Base-by-base conservation (phyloP, 148 eudicot genomes). In the Diospyros kaki region DNA sequence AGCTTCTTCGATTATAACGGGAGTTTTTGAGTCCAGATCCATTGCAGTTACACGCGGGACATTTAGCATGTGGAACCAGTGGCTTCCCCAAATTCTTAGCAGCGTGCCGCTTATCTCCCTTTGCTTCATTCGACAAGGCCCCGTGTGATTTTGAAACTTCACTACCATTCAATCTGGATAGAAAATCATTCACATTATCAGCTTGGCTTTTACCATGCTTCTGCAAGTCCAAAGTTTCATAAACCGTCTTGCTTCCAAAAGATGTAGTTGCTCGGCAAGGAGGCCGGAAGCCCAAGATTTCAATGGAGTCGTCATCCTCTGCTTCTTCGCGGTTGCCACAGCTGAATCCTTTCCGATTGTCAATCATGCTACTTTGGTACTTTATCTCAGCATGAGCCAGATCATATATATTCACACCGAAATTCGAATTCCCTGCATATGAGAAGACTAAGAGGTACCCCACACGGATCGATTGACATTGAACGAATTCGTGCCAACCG, bases 401-500 rank as follows among this genome's bases (percentile, higher is more conserved):
- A 72, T 84, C 75, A 51, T 78, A 88, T 14, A 88, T 81, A 58
- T 73, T 77, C 9, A 88, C 88, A 17, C 55, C 65, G 55, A 88
- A 88, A 13, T 60, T 70, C 46, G 80, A 66, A 65, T 79, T 78
- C 58, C 87, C 88, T 9, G 68, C 79, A 69, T 86, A 88, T 6
- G 58, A 74, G 73, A 88, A 86, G 58, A 86, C 6, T 75, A 88
- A 46, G 65, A 84, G 81, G 78, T 76, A 83, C 15, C 81, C 81
- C 68, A 54, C 75, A 0, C 75, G 74, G 44, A 88, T 73, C 46
- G 81, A 83, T 52, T 79, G 83, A 48, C 73, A 67, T 41, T 81
- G 64, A 9, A 81, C 68, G 62, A 88, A 88, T 0, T 86, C 80
- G 4, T 74, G 61, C 84, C 84, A 85, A 58, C 88, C 90, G 18